Evolutionary conservation across 305 asterid genomes (phyloP).

Genomic region (Fraxinus baroniana): DNA sequence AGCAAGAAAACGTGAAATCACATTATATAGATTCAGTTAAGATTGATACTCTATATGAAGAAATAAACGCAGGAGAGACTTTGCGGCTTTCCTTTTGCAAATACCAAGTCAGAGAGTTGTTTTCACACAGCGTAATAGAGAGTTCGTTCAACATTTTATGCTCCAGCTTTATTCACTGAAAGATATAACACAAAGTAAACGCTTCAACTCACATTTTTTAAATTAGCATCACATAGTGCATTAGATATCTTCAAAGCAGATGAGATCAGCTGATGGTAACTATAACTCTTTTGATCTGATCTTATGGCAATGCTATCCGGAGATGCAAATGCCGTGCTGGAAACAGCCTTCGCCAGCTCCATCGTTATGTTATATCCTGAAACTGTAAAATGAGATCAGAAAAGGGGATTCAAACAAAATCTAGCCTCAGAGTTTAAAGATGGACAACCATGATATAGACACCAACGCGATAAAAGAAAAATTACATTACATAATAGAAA

Average conservation of each 20-base stretch:
- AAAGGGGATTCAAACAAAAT: constrained; percentile 11
- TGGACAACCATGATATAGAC: background rate
- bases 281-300: constrained; percentile 63
- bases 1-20: background rate
- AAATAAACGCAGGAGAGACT: background rate
- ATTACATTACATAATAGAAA: background rate
- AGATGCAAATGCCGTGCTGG: constrained; percentile 41
- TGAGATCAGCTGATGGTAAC: constrained; percentile 65
- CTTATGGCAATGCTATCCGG: constrained; percentile 65
- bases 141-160: background rate
- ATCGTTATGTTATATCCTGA: constrained; percentile 46
- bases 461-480: background rate
- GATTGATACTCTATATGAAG: background rate
- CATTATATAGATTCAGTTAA: background rate
- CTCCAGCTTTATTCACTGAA: constrained; percentile 12
- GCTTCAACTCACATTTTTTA: constrained; percentile 48
- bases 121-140: background rate
- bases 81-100: constrained; percentile 9
- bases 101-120: background rate
- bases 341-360: constrained; percentile 74
- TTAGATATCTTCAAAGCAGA: constrained; percentile 62
- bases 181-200: background rate
- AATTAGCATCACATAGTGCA: constrained; percentile 41
- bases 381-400: constrained; percentile 40
- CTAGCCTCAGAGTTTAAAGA: background rate